phyloP scores from a whole-genome alignment of 805 yeast genomes.

The Clavispora fructus region DNA sequence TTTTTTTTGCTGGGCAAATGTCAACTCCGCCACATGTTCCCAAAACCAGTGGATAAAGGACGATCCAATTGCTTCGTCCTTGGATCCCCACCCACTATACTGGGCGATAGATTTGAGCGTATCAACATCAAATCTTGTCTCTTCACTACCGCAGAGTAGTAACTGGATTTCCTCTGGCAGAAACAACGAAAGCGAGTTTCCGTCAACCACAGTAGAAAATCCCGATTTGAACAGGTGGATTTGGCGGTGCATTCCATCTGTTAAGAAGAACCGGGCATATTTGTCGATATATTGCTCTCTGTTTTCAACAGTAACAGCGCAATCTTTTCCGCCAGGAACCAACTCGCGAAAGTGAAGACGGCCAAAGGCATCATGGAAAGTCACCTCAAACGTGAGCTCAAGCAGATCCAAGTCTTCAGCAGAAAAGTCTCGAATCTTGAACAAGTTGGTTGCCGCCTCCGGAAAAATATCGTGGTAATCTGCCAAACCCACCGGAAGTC shows the following conservation, averaged over 20 bases:
- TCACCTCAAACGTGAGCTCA: slow-evolving; percentile 55
- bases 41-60: slow-evolving; percentile 75
- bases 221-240: slow-evolving; percentile 62
- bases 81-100: slow-evolving; percentile 57
- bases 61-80: slow-evolving; percentile 33
- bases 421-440: slow-evolving; percentile 21
- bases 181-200: slow-evolving; percentile 74
- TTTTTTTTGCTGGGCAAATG: slow-evolving; percentile 48
- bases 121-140: slow-evolving; percentile 57
- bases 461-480: slow-evolving; percentile 75
- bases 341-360: slow-evolving; percentile 43
- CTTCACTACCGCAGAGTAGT: slow-evolving; percentile 72
- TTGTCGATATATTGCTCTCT: slow-evolving; percentile 54
- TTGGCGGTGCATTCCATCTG: slow-evolving; percentile 47
- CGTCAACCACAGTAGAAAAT: slow-evolving; percentile 70
- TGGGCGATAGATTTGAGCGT: slow-evolving; percentile 67
- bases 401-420: slow-evolving; percentile 38
- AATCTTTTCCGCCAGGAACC: slow-evolving; percentile 50
- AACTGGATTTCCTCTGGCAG: slow-evolving; percentile 77
- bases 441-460: slow-evolving; percentile 40
- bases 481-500: slow-evolving; percentile 46
- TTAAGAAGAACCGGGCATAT: slow-evolving; percentile 59
- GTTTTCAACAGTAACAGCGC: slow-evolving; percentile 55
- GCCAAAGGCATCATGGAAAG: slow-evolving; percentile 48
- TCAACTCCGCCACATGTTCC: slow-evolving; percentile 57